Evolutionary conservation across 78 protist genomes (phyloP), one percentile per base, ranked within the genome.

Genomic region (Dictyostelium citrinum): DNA sequence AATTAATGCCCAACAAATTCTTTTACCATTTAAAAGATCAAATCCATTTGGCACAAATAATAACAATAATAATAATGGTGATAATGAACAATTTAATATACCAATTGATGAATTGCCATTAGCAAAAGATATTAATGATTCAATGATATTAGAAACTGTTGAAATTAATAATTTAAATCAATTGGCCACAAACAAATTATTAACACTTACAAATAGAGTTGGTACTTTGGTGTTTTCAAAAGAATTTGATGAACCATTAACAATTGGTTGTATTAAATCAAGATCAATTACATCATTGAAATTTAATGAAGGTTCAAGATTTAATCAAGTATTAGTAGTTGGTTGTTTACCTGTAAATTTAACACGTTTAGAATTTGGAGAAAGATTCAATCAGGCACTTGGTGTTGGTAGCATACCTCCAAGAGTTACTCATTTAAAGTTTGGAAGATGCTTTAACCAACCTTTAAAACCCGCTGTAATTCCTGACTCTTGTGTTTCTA

Each of bases 181-280:
- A 64, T 24, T 64, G 9, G 11, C 35, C 3, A 27, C 72, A 64
- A 64, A 64, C 27, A 29, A n/a, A 64, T 64, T 64, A 64, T 24
- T 64, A 24, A n/a, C 31, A 64, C 33, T 27, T 0, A 55, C 64
- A 16, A 64, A 64, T 27, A 64, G 72, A 64, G 72, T 64, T 64
- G 72, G 72, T 64, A 64, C 14, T 5, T 64, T 64, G 27, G 2
- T 64, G 2, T 64, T 64, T 64, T 10, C 39, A 27, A 64, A 64
- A 11, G 72, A 64, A 24, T 64, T 24, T 41, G 49, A 68, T 82
- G 68, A 68, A 43, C 79, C 68, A 67, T 29, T 82, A 7, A 22
- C 55, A 43, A 7, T 76, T 43, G 90, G 72, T 82, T 27, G 49
- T 41, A 68, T 82, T 45, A 75, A 67, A 82, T 37, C 79, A 24